Base-by-base conservation (phyloP, 768 basidiomycete genomes). In the Lactarius pseudohatsudake region DNA sequence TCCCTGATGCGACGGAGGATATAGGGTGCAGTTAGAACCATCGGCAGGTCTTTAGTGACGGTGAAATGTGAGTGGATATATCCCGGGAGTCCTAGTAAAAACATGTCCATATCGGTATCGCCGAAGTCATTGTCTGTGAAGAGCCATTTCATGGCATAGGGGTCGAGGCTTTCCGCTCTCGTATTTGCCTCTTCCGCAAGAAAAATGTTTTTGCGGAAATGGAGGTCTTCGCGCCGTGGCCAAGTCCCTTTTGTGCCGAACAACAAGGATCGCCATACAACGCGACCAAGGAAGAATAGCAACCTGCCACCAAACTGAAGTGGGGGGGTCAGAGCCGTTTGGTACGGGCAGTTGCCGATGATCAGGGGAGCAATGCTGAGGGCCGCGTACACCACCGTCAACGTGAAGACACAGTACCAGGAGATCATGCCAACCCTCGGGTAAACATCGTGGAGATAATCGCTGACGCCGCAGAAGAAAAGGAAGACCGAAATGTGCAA, bases 401-500 rank as follows among this genome's bases (percentile, higher is more conserved):
- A 36, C 7, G 8, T 18, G 4, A 57, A 13, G 22, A 68, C 38
- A 3, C 20, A 40, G 53, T 34, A 59, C 16, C 30, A 53, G 26
- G 64, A 4, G 32, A 65, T 36, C 1, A 2, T 3, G 15, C 60
- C 64, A 22, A 69, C 40, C 0, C 5, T 34, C 13, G 2, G 8
- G 55, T 69, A 0, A 40, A 53, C 20, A 0, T 20, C 47, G 47
- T 58, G 43, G 7, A 66, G 55, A 38, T 38, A 66, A 41, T 66
- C 60, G 56, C 65, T 62, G 45, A 66, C 4, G 4, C 54, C 60
- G 34, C 60, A 50, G 41, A 69, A 62, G 34, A 66, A 69, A 0
- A 69, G 57, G 40, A 69, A 66, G n/a, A 66, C 22, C 0, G 68
- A 57, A 22, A 62, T 16, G 36, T 69, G 68, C 30, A 69, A 38